A percentile compares a stretch with the other conserved stretches of the same genome.
Evolutionary conservation across 768 basidiomycete species (phyloP).

Genomic region (Holtermanniella nyarrowii): DNA sequence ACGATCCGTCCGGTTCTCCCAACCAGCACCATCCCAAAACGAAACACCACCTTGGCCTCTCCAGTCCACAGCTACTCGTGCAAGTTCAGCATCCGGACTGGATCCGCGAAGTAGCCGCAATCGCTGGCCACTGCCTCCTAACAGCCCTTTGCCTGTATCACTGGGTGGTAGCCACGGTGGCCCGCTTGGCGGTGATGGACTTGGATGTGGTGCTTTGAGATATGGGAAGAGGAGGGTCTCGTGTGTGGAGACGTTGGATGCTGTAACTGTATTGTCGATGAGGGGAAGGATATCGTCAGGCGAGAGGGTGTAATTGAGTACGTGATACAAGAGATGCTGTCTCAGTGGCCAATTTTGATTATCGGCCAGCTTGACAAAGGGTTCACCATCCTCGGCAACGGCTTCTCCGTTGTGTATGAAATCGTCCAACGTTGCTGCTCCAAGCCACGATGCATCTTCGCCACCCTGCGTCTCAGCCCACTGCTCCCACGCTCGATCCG

Average conservation of each 20-base stretch:
- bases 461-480: conserved; percentile 17
- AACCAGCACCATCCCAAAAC: conserved; percentile 34
- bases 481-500: conserved; percentile 61
- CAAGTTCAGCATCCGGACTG: conserved; percentile 30
- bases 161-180: conserved; percentile 81
- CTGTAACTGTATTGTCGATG: conserved; percentile 41
- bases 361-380: too few relatives aligned
- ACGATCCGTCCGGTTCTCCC: conserved; percentile 11
- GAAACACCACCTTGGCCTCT: conserved; percentile 60
- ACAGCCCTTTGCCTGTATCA: conserved; percentile 51
- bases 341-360: conserved; percentile 57
- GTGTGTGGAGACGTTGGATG: conserved; percentile 21
- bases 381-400: neutral
- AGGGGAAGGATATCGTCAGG: conserved; percentile 37
- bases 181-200: conserved; percentile 57
- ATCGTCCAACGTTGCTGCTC: conserved; percentile 27
- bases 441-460: conserved; percentile 16
- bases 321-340: conserved; percentile 87
- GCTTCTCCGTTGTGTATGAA: conserved; percentile 17
- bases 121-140: conserved; percentile 72
- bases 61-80: conserved; percentile 50
- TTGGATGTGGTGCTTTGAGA: conserved; percentile 49
- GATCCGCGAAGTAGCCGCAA: conserved; percentile 51
- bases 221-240: conserved; percentile 40
- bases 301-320: conserved; percentile 68